A percentile compares a stretch with the other conserved stretches of the same genome.
Evolutionary conservation across 2,329 filamentous ascomycete species (phyloP).

Genomic region (Diaporthe batatas): DNA sequence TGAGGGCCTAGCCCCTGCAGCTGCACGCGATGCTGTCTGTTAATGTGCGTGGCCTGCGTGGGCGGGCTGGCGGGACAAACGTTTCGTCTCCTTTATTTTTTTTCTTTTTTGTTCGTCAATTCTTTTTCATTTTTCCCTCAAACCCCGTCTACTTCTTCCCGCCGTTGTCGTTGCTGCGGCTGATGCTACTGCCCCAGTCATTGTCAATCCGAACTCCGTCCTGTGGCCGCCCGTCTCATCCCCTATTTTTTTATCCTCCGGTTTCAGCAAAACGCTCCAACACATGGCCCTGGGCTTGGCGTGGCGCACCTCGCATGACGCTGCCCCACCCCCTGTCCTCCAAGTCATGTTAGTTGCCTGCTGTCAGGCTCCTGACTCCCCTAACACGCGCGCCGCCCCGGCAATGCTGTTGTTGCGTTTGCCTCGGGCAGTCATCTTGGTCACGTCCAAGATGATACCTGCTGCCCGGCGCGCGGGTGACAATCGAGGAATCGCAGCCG

Average conservation of each 20-base stretch:
- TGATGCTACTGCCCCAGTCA: background rate
- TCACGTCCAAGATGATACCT: conserved; percentile 1
- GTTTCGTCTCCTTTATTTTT: conserved; percentile 2
- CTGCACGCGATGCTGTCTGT: conserved; percentile 10
- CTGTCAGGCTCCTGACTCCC: conserved; percentile 16
- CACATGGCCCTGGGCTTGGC: conserved; percentile 35
- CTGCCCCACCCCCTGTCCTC: conserved; percentile 23
- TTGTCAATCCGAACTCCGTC: conserved; percentile 22
- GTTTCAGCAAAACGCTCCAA: conserved; percentile 34
- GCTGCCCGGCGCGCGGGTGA: conserved; percentile 13
- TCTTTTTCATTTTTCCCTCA: background rate
- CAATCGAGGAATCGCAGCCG: conserved; percentile 21
- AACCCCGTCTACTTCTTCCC: background rate
- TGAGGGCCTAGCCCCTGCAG: conserved; percentile 33
- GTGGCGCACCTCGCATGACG: conserved; percentile 34
- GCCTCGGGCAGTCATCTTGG: conserved; percentile 32
- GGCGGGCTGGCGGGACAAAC: background rate
- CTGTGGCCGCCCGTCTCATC: conserved; percentile 21
- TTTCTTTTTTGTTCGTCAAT: background rate
- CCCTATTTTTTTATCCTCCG: conserved; percentile 18
- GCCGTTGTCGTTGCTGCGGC: background rate
- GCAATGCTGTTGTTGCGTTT: conserved; percentile 1
- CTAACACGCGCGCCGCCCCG: conserved; percentile 20
- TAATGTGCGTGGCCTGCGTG: conserved; percentile 8
- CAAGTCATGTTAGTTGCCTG: conserved; percentile 30